Evolutionary conservation across 164 flowering plant species (phyloP).

Genomic region (Vitis riparia): DNA sequence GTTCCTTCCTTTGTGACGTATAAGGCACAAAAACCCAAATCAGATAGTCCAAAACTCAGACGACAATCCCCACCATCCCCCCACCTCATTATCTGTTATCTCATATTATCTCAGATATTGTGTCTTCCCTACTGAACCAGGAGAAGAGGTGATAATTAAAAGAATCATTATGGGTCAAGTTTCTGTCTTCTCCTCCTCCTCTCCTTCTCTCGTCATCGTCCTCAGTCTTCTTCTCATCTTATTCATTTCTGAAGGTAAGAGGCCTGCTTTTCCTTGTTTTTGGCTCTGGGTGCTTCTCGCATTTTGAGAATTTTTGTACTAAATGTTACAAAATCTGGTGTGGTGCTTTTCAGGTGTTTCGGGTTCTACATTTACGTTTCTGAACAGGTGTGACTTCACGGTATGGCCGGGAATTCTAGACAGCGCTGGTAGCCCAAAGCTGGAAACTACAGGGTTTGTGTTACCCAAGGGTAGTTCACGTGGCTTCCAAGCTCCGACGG

Average conservation of each 20-base stretch:
- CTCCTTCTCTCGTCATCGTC: neutral
- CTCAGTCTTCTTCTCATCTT: conserved; percentile 14
- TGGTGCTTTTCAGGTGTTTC: conserved; percentile 31
- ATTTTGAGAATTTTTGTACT: neutral
- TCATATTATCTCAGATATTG: too few relatives aligned
- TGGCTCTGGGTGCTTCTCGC: neutral
- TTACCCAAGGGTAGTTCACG: conserved; percentile 50
- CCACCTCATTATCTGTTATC: too few relatives aligned
- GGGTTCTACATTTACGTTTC: conserved; percentile 71
- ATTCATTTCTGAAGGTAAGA: conserved; percentile 26
- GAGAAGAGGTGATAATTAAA: too few relatives aligned
- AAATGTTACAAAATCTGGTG: neutral
- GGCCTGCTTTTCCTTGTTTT: neutral
- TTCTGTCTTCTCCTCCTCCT: conserved; percentile 2
- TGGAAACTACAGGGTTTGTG: conserved; percentile 72
- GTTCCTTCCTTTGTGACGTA: too few relatives aligned
- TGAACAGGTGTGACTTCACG: conserved; percentile 74
- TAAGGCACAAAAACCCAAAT: neutral
- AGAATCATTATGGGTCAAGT: too few relatives aligned
- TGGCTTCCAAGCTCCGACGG: conserved; percentile 62
- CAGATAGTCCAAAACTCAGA: conserved; percentile 6
- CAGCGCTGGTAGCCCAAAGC: conserved; percentile 54
- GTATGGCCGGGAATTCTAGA: conserved; percentile 89
- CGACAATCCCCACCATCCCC: neutral
- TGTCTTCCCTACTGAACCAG: too few relatives aligned